A percentile compares a stretch with the other conserved stretches of the same genome.
phyloP scores from a whole-genome alignment of 768 basidiomycete species.

The Cystoderma amianthinum region DNA sequence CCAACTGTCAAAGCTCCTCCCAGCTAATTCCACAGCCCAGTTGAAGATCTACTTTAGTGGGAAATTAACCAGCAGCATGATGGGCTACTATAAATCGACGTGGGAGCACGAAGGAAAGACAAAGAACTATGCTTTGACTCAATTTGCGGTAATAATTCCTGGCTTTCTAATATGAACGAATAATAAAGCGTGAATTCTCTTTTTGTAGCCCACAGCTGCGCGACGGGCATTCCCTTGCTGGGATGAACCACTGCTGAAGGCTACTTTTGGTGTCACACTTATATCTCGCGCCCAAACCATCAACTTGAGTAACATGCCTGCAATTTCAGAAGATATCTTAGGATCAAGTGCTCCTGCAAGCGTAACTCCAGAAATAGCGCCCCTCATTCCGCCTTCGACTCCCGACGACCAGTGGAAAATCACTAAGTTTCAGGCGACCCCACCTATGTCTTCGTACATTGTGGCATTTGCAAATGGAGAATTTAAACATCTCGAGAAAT shows the following conservation, averaged over 20 bases:
- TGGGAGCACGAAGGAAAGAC: slow-evolving; percentile 59
- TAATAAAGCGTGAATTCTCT: too few species aligned
- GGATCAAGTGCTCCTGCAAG: not conserved
- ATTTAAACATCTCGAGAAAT: slow-evolving; percentile 68
- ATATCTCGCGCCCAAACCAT: slow-evolving; percentile 72
- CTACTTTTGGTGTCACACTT: slow-evolving; percentile 72
- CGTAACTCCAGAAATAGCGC: not conserved
- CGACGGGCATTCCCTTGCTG: slow-evolving; percentile 82
- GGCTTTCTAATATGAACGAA: too few species aligned
- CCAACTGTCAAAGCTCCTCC: slow-evolving; percentile 48
- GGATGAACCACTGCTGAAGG: slow-evolving; percentile 91
- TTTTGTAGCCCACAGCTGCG: slow-evolving; percentile 71
- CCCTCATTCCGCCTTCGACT: slow-evolving; percentile 4
- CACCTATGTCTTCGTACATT: slow-evolving; percentile 87
- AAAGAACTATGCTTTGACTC: slow-evolving; percentile 74
- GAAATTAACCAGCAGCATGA: slow-evolving; percentile 64
- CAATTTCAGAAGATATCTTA: slow-evolving; percentile 47
- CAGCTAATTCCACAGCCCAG: slow-evolving; percentile 62
- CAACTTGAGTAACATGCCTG: slow-evolving; percentile 86
- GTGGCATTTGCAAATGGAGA: slow-evolving; percentile 82
- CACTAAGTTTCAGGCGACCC: too few species aligned
- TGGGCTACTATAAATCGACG: slow-evolving; percentile 74
- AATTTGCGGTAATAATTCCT: slow-evolving; percentile 85
- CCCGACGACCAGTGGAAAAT: slow-evolving; percentile 63
- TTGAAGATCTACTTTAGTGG: slow-evolving; percentile 67